Percentiles rank a stretch among this genome's conserved stretches.
These are phyloP conservation scores for Oemleria cerasiformis DNA, from an alignment of 306 rosid species.

Conservation along the genomic window DNA sequence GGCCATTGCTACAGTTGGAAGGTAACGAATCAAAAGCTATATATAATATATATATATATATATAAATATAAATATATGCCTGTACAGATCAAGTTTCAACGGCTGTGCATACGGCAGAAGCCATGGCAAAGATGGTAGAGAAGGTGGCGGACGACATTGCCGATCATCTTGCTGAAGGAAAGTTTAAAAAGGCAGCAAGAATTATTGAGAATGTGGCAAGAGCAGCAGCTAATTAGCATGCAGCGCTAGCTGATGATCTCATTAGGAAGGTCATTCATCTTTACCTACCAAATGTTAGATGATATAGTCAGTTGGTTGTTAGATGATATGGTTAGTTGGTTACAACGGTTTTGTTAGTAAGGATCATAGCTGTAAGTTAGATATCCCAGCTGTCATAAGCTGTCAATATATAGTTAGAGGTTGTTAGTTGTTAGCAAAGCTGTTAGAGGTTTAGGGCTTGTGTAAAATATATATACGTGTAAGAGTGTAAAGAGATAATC, in stretches of 20 bases:
- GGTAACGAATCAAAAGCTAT: slow-evolving; percentile 25
- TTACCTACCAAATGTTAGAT: background rate
- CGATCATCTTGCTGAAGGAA: slow-evolving; percentile 40
- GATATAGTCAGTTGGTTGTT: too few relatives aligned
- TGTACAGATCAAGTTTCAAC: slow-evolving; percentile 40
- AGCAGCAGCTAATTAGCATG: slow-evolving; percentile 25
- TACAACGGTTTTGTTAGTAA: too few relatives aligned
- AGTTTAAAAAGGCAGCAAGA: slow-evolving; percentile 28
- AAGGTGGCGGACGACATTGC: slow-evolving; percentile 47
- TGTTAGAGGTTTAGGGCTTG: too few relatives aligned
- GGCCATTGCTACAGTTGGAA: slow-evolving; percentile 40
- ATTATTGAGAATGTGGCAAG: slow-evolving; percentile 43
- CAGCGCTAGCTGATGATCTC: slow-evolving; percentile 31
- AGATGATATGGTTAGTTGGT: too few relatives aligned
- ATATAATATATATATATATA: too few relatives aligned
- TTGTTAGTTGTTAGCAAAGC: too few relatives aligned
- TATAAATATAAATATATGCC: background rate
- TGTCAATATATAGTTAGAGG: too few relatives aligned
- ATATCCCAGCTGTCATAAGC: too few relatives aligned
- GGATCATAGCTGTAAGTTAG: too few relatives aligned
- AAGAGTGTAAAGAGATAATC: too few relatives aligned
- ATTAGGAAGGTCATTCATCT: slow-evolving; percentile 40
- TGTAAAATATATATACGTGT: too few relatives aligned
- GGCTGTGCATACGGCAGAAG: slow-evolving; percentile 38
- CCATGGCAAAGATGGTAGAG: slow-evolving; percentile 40